Evolutionary conservation across 176 grass and related monocot species (phyloP), one percentile per base, ranked within the genome.

Genomic region (Chloris gayana): DNA sequence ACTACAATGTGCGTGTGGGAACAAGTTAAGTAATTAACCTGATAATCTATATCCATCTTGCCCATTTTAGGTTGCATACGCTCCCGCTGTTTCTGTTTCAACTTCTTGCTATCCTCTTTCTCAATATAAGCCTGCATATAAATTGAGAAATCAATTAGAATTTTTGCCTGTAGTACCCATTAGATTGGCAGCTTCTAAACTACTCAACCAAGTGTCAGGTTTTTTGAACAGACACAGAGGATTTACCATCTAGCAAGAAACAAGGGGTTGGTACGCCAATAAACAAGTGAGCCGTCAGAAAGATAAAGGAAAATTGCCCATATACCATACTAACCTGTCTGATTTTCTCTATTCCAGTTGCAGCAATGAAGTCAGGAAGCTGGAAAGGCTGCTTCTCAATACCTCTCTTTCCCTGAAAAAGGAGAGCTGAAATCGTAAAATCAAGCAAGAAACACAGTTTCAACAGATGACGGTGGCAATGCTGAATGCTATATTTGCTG

Each of bases 1-100:
- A 75, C 32, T 25, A 59, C 13, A 51, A 14, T n/a, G 1, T 17
- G 8, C 14, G 32, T 38, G 53, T 1, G 13, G 44, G 25, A 76
- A 56, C 35, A 44, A 62, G 56, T 19, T 68, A n/a, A n/a, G n/a
- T n/a, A 62, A 41, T 14, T 68, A 24, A 95, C 96, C 96, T 98
- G 96, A 91, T 98, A 98, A 91, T 98, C 92, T 82, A 98, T 95
- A 86, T 98, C 96, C 96, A 98, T 98, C 76, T 98, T 98, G 62
- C 96, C 96, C 96, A 98, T 98, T 69, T 98, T 98, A 22, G 96
- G 96, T 77, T 98, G 96, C 96, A 98, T 98, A 78, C 92, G 90
- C 60, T 95, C 92, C 6, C 96, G 86, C 56, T 98, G 96, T 63
- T 98, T 98, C 59, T 94, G 92, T 68, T 98, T 98, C 75, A 98